Conservation (phyloP, 441 rosid species). For the Jatropha multifida region DNA sequence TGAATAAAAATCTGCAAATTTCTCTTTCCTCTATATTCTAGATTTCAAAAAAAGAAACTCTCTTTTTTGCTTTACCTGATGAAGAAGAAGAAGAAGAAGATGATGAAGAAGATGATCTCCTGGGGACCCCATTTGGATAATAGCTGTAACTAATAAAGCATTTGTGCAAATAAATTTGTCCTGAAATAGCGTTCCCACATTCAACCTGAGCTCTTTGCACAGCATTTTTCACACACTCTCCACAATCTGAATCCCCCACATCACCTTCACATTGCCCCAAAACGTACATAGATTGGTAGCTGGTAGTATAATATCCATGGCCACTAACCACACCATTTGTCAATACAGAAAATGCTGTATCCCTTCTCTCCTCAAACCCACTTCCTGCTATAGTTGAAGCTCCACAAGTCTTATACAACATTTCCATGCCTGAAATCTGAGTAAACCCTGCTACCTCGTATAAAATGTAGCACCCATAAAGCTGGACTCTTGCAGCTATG, state of each 20-base stretch:
- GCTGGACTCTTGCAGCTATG: slow-evolving; percentile 83
- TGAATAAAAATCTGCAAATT: slow-evolving; percentile 1
- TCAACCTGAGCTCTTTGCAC: slow-evolving; percentile 91
- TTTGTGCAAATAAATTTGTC: slow-evolving; percentile 85
- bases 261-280: slow-evolving; percentile 97
- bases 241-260: slow-evolving; percentile 94
- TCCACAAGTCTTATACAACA: slow-evolving; percentile 92
- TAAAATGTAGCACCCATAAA: slow-evolving; percentile 78
- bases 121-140: slow-evolving; percentile 90
- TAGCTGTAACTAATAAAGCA: slow-evolving; percentile 81
- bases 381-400: slow-evolving; percentile 62
- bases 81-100: slow-evolving; percentile 43
- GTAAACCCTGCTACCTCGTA: slow-evolving; percentile 85
- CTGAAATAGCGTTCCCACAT: slow-evolving; percentile 85
- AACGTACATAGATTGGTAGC: slow-evolving; percentile 63
- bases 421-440: slow-evolving; percentile 86
- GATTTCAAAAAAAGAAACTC: neutral
- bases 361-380: slow-evolving; percentile 90
- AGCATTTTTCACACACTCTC: slow-evolving; percentile 71
- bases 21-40: neutral
- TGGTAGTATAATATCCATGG: slow-evolving; percentile 72
- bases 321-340: slow-evolving; percentile 67
- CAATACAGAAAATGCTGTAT: slow-evolving; percentile 69
- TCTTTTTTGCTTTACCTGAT: slow-evolving; percentile 43
- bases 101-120: slow-evolving; percentile 57